These are phyloP conservation scores for Wickerhamomyces chaumierensis DNA, from an alignment of 805 yeast species.

Conservation along the genomic window DNA sequence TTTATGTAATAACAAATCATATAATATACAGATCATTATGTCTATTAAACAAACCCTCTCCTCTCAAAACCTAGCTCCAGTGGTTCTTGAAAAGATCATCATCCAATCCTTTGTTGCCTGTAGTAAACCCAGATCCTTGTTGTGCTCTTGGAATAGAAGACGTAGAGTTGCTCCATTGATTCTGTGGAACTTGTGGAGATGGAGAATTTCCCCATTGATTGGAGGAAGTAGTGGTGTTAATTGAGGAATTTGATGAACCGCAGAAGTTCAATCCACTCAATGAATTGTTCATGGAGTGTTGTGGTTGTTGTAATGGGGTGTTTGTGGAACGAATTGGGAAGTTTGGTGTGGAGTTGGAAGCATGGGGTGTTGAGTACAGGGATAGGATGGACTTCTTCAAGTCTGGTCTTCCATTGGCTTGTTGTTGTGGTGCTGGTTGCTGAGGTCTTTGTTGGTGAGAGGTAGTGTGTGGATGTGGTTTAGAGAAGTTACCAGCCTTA, in stretches of 20 bases:
- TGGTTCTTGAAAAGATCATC: slow-evolving; percentile 63
- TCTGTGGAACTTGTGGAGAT: background rate
- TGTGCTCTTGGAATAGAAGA: slow-evolving; percentile 1
- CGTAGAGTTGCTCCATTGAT: slow-evolving; percentile 5
- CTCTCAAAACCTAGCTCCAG: slow-evolving; percentile 28
- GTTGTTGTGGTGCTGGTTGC: slow-evolving; percentile 6
- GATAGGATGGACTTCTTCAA: slow-evolving; percentile 87
- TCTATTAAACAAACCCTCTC: too few species aligned
- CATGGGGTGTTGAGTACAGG: slow-evolving; percentile 55
- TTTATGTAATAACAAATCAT: too few species aligned
- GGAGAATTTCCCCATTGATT: slow-evolving; percentile 6
- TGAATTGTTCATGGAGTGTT: slow-evolving; percentile 3
- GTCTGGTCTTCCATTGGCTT: slow-evolving; percentile 49
- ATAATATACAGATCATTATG: too few species aligned
- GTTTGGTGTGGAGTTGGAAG: slow-evolving; percentile 14
- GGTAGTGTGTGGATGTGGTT: slow-evolving; percentile 3
- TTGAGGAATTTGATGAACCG: slow-evolving; percentile 1
- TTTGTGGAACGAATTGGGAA: slow-evolving; percentile 5
- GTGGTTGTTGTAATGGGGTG: slow-evolving; percentile 4
- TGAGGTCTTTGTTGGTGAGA: slow-evolving; percentile 1
- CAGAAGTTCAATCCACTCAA: slow-evolving; percentile 8
- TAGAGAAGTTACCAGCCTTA: too few species aligned
- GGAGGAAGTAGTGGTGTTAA: slow-evolving; percentile 3
- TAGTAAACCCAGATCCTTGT: background rate
- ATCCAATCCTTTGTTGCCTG: slow-evolving; percentile 25